Evolutionary conservation across 805 yeast genomes (phyloP).

Genomic region (Myxozyma mucilagina): DNA sequence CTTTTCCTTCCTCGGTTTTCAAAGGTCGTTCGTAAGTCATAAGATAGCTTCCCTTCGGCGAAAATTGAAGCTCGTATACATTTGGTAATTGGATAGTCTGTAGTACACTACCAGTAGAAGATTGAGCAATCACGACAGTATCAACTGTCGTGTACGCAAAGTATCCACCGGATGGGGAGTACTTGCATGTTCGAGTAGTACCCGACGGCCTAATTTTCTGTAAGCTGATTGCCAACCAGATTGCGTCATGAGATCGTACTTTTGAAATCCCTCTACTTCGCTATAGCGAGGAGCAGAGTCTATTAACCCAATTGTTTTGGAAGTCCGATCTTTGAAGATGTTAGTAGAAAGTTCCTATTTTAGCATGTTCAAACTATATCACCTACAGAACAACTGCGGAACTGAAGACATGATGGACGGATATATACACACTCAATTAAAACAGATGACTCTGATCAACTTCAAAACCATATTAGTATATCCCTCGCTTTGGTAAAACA

Average conservation of each 20-base stretch:
- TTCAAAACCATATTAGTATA: no score
- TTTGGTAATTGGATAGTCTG: slow-evolving; percentile 59
- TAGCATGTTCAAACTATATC: background rate
- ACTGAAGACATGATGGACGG: background rate
- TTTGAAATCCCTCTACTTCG: slow-evolving; percentile 37
- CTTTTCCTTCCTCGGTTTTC: slow-evolving; percentile 61
- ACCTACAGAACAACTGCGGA: slow-evolving; percentile 4
- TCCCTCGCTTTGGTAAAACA: no score
- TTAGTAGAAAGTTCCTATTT: background rate
- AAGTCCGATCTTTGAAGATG: slow-evolving; percentile 51
- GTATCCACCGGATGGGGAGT: slow-evolving; percentile 65
- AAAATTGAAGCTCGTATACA: slow-evolving; percentile 78
- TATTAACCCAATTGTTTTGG: slow-evolving; percentile 55
- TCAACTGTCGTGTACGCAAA: slow-evolving; percentile 74
- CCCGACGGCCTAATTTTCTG: slow-evolving; percentile 18
- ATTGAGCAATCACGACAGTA: slow-evolving; percentile 56
- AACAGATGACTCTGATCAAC: no score
- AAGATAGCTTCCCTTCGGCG: slow-evolving; percentile 82
- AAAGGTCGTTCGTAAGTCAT: slow-evolving; percentile 89
- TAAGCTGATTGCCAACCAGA: background rate
- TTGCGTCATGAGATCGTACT: slow-evolving; percentile 32
- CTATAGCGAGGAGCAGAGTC: slow-evolving; percentile 49
- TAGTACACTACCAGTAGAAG: slow-evolving; percentile 52
- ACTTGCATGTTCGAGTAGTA: slow-evolving; percentile 56
- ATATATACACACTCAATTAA: background rate